A percentile compares a stretch with the other conserved stretches of the same genome.
Conservation (phyloP, 176 grass and related monocot species). For the Musa troglodytarum region DNA sequence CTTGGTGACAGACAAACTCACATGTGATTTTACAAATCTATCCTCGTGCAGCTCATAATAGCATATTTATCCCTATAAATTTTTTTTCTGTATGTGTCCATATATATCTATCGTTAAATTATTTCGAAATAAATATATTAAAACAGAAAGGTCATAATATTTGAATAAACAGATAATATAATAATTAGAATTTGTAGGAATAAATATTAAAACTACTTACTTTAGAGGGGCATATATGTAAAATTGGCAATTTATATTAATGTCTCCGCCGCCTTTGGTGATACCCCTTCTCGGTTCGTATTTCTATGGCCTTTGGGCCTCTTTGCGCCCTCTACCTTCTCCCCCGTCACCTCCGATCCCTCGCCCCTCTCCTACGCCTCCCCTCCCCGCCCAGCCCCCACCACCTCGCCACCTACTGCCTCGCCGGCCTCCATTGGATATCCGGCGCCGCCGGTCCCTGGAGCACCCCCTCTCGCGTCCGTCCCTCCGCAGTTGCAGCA, state of each 20-base stretch:
- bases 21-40: not conserved
- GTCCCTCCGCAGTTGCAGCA: not conserved
- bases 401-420: not conserved
- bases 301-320: constrained; percentile 27
- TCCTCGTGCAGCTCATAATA: not conserved
- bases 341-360: constrained; percentile 3
- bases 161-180: too few relatives aligned
- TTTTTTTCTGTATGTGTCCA: too few relatives aligned
- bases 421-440: not conserved
- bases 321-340: constrained; percentile 27
- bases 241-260: too few relatives aligned
- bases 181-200: too few relatives aligned
- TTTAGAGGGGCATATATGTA: too few relatives aligned
- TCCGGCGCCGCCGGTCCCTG: not conserved
- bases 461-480: constrained; percentile 7
- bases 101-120: too few relatives aligned
- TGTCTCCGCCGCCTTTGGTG: constrained; percentile 8
- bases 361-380: not conserved
- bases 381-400: not conserved
- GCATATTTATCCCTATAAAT: not conserved
- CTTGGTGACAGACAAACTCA: not conserved
- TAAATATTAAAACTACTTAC: too few relatives aligned
- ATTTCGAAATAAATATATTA: too few relatives aligned
- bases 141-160: too few relatives aligned
- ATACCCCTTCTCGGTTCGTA: not conserved